Evolutionary conservation across 2,329 filamentous ascomycete genomes (phyloP).

Genomic region (Trematosphaeria pertusa): DNA sequence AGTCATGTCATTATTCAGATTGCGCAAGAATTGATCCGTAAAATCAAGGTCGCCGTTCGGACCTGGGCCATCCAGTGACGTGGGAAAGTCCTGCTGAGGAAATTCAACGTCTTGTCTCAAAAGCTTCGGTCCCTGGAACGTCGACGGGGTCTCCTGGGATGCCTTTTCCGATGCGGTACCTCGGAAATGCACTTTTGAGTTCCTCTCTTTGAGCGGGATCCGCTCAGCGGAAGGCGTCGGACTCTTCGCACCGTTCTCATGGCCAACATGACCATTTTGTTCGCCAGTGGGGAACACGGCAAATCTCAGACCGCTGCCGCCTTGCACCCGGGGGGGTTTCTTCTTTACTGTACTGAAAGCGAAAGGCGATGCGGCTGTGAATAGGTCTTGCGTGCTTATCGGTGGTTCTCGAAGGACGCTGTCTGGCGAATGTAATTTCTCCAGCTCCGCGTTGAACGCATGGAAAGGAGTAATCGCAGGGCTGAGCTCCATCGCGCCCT

Average conservation of each 20-base stretch:
- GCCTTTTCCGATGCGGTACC: constrained; percentile 29
- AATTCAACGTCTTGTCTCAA: constrained; percentile 22
- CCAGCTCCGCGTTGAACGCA: constrained; percentile 30
- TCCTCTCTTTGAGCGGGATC: constrained; percentile 38
- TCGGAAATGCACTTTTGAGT: constrained; percentile 21
- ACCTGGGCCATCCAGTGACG: constrained; percentile 30
- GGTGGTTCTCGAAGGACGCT: constrained; percentile 20
- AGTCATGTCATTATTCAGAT: constrained; percentile 23
- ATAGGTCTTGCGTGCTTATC: constrained; percentile 54
- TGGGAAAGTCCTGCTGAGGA: constrained; percentile 29
- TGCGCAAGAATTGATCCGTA: constrained; percentile 35
- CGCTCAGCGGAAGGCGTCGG: constrained; percentile 29
- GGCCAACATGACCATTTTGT: constrained; percentile 7
- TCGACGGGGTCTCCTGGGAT: constrained; percentile 29
- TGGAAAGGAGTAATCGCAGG: constrained; percentile 40
- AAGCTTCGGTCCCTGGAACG: constrained; percentile 12
- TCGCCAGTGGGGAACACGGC: constrained; percentile 24
- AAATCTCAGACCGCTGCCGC: constrained; percentile 31
- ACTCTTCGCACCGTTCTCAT: constrained; percentile 23
- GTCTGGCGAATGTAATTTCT: constrained; percentile 21
- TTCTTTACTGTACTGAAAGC: constrained; percentile 53
- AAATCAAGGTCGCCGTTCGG: constrained; percentile 31
- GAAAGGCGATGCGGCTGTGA: constrained; percentile 51
- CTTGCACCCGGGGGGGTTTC: constrained; percentile 21
- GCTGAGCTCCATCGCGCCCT: constrained; percentile 20